Base-by-base conservation (phyloP, 1,139 yeast genomes). In the Yamadazyma dendronema region DNA sequence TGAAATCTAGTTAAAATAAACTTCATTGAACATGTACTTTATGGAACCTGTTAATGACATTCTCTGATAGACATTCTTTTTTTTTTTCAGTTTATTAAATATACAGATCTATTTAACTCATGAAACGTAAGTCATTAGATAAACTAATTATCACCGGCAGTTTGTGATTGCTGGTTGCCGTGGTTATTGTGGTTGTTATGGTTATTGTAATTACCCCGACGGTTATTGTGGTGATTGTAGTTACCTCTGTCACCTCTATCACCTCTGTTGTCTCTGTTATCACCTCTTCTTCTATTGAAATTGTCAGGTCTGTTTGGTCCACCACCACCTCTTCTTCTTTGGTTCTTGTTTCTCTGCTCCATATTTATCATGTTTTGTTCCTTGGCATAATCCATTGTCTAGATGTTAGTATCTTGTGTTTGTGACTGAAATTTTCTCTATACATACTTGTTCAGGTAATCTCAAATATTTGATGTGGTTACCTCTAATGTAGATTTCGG, bases 401-500 rank as follows among this genome's bases (percentile, higher is more conserved):
- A 40, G 9, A 39, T 28, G 50, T 44, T 44, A 43, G 49, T 44
- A 41, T n/a, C n/a, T n/a, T n/a, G n/a, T 12, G 23, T 21, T 21
- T 21, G 10, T 27, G 17, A 12, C 19, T n/a, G n/a, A n/a, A n/a
- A n/a, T n/a, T n/a, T n/a, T n/a, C n/a, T n/a, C n/a, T 17, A 35
- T 42, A 47, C 51, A 29, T 47, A 47, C 49, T 50, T 66, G 68
- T 43, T 70, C 75, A 1, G 75, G 76, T 43, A 72, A 62, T 50
- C 76, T 63, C 42, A 71, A 62, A 46, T 65, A 70, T 47, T 72
- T 71, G 52, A 72, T 67, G 51, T 85, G 90, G 48, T 78, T 84
- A 30, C 98, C 98, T 53, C 92, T 79, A 34, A 94, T 77, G 54
- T 89, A 92, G 41, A 85, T 75, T 53, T 89, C 96, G 3, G 84